Percentiles rank a stretch among this genome's conserved stretches.
phyloP scores from a whole-genome alignment of 208 protist genomes.

The Strigomonas galati region DNA sequence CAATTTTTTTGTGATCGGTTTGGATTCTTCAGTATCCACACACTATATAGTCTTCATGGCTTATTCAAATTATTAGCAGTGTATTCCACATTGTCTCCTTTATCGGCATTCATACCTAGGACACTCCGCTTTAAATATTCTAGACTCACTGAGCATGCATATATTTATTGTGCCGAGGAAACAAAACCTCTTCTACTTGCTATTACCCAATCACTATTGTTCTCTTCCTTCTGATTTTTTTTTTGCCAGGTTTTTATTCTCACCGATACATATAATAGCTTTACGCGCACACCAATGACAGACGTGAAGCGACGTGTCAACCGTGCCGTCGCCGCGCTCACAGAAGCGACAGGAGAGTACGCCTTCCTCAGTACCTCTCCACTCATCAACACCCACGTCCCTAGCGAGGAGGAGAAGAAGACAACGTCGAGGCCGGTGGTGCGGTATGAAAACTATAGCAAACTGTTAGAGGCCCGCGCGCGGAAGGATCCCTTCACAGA shows the following conservation, averaged over 20 bases:
- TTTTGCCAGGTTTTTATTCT: slow-evolving; percentile 5
- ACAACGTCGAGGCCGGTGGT: slow-evolving; percentile 12
- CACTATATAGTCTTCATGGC: neutral
- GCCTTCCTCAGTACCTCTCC: slow-evolving; percentile 20
- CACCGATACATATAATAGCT: neutral
- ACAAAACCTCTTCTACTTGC: too few species aligned
- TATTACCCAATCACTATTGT: too few species aligned
- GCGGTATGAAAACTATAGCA: slow-evolving; percentile 40
- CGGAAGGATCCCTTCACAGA: slow-evolving; percentile 31
- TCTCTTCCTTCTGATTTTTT: neutral
- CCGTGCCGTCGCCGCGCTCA: slow-evolving; percentile 65
- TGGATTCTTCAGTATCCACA: neutral
- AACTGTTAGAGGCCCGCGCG: slow-evolving; percentile 22
- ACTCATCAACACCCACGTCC: slow-evolving; percentile 16
- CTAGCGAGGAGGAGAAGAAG: neutral
- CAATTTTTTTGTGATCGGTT: neutral
- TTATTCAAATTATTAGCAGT: too few species aligned
- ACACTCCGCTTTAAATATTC: too few species aligned
- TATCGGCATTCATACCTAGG: too few species aligned
- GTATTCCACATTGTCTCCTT: too few species aligned
- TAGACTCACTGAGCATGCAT: too few species aligned
- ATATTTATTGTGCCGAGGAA: too few species aligned
- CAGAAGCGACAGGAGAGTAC: slow-evolving; percentile 25
- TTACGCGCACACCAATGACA: neutral
- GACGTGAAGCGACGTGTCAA: slow-evolving; percentile 20